A percentile compares a stretch with the other conserved stretches of the same genome.
Evolutionary conservation across 2,329 filamentous ascomycete species (phyloP).

Genomic region (Epichloe amarillans): DNA sequence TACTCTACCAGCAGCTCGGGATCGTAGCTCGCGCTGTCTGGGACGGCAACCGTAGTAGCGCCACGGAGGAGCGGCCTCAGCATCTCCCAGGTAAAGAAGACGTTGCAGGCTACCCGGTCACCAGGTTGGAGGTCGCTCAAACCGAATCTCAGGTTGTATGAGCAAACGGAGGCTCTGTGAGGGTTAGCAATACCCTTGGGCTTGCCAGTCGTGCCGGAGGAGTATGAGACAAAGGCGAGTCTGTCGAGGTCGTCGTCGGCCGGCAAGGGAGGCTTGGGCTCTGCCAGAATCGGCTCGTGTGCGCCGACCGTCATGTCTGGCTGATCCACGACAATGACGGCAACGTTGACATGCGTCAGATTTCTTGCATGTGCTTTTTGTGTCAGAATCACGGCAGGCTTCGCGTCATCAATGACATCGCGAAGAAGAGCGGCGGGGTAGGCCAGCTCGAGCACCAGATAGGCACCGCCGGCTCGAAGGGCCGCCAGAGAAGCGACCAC

Average conservation of each 20-base stretch:
- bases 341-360: slow-evolving; percentile 44
- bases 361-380: slow-evolving; percentile 49
- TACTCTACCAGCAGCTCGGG: slow-evolving; percentile 60
- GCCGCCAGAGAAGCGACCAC: slow-evolving; percentile 67
- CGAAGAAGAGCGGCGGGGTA: slow-evolving; percentile 62
- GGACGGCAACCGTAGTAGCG: slow-evolving; percentile 61
- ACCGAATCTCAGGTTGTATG: slow-evolving; percentile 59
- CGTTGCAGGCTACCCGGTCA: slow-evolving; percentile 74
- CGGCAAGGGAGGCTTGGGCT: slow-evolving; percentile 38
- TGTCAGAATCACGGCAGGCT: slow-evolving; percentile 58
- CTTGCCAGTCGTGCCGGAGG: slow-evolving; percentile 62
- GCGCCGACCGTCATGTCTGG: slow-evolving; percentile 16
- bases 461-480: slow-evolving; percentile 67
- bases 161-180: slow-evolving; percentile 58
- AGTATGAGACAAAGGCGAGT: slow-evolving; percentile 70
- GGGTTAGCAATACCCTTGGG: slow-evolving; percentile 77
- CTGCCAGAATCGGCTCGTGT: slow-evolving; percentile 11
- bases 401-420: slow-evolving; percentile 65
- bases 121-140: slow-evolving; percentile 57
- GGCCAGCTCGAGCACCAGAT: slow-evolving; percentile 66
- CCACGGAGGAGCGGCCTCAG: slow-evolving; percentile 62
- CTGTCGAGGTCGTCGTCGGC: slow-evolving; percentile 57
- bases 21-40: slow-evolving; percentile 67
- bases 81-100: slow-evolving; percentile 81
- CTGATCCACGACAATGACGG: slow-evolving; percentile 52